Conservation (phyloP, 108 stramenopile species). For the Conticribra weissflogii region DNA sequence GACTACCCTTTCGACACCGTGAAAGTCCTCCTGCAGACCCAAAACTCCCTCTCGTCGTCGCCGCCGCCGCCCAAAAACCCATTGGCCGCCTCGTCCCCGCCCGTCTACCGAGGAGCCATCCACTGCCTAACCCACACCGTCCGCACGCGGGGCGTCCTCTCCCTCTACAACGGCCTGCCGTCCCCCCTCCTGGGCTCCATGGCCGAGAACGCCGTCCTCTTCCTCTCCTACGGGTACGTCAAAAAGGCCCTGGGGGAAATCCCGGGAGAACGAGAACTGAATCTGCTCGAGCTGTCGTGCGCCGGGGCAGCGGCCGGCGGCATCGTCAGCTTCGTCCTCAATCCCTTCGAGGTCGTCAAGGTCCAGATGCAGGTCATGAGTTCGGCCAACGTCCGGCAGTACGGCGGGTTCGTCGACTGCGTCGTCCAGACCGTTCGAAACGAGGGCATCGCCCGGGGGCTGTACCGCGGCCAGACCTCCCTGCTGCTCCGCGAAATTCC, state of each 20-base stretch:
- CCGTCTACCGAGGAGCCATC: constrained; percentile 46
- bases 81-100: neutral
- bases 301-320: constrained; percentile 50
- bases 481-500: constrained; percentile 49
- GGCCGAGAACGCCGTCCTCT: constrained; percentile 59
- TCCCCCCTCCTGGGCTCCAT: constrained; percentile 56
- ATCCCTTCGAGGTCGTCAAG: constrained; percentile 57
- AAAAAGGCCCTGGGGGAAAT: constrained; percentile 42
- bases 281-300: constrained; percentile 38
- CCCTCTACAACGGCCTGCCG: constrained; percentile 49
- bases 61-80: neutral
- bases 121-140: constrained; percentile 52
- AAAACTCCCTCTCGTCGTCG: constrained; percentile 21
- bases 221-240: constrained; percentile 41
- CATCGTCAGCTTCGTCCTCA: constrained; percentile 37
- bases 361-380: constrained; percentile 53
- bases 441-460: constrained; percentile 45
- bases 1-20: constrained; percentile 66
- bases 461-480: constrained; percentile 50
- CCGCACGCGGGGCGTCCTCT: constrained; percentile 41
- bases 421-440: constrained; percentile 48
- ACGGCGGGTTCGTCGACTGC: constrained; percentile 52
- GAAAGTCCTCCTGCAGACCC: constrained; percentile 54
- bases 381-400: constrained; percentile 26
- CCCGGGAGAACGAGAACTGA: constrained; percentile 34